Evolutionary conservation across 2,329 filamentous ascomycete species (phyloP).

Genomic region (Neospermospora avenae): DNA sequence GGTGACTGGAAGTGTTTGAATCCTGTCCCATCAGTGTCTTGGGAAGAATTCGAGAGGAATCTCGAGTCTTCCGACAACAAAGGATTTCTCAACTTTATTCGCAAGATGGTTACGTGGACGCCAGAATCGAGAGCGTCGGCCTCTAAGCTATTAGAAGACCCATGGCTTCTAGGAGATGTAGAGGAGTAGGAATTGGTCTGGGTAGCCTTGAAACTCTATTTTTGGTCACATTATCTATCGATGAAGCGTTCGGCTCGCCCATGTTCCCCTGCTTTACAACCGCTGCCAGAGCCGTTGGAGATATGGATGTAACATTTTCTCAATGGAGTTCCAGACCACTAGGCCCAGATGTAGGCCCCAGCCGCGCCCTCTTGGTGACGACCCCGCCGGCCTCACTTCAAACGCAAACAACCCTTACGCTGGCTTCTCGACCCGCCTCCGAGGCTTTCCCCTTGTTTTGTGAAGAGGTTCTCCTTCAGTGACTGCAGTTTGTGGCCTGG

Average conservation of each 20-base stretch:
- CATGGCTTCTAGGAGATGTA: constrained; percentile 22
- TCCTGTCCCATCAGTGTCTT: constrained; percentile 22
- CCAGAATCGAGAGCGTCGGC: constrained; percentile 26
- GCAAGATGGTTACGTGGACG: constrained; percentile 26
- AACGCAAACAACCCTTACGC: background rate
- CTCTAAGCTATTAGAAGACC: constrained; percentile 25
- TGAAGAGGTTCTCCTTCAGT: constrained; percentile 14
- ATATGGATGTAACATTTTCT: no score
- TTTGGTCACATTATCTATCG: no score
- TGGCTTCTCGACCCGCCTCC: constrained; percentile 12
- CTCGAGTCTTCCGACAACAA: constrained; percentile 23
- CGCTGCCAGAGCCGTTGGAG: no score
- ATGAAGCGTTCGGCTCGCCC: no score
- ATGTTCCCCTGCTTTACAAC: no score
- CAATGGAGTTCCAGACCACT: no score
- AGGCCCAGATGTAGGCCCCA: no score
- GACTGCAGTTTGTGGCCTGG: constrained; percentile 9
- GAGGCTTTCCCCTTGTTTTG: constrained; percentile 14
- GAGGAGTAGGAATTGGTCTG: constrained; percentile 16
- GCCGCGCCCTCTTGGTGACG: no score
- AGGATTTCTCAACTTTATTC: constrained; percentile 25
- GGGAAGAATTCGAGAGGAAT: constrained; percentile 26
- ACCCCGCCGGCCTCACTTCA: no score
- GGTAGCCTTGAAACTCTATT: background rate
- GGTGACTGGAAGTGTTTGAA: constrained; percentile 28